Conservation (phyloP, 148 eudicot species). For the Talinum fruticosum region DNA sequence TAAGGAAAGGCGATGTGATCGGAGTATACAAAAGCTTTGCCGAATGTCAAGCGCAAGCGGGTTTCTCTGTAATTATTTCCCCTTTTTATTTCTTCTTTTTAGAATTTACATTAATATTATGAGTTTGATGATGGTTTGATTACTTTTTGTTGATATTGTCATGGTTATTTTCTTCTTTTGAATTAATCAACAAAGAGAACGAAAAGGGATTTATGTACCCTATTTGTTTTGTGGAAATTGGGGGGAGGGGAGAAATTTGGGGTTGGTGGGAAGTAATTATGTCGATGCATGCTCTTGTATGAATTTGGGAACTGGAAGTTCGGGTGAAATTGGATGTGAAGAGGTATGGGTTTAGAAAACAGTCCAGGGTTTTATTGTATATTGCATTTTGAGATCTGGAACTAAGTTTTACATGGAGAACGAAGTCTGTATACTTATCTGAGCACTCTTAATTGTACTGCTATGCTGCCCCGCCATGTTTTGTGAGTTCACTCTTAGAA, state of each 20-base stretch:
- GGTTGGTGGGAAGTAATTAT: neutral
- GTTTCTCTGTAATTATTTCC: slow-evolving; percentile 44
- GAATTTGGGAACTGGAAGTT: neutral
- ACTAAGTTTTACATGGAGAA: neutral
- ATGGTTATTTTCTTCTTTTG: neutral
- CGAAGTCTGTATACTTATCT: neutral
- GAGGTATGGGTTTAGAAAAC: neutral
- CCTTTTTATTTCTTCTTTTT: neutral
- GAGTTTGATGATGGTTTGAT: neutral
- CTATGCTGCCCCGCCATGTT: neutral
- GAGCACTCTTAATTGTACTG: neutral
- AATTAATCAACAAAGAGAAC: neutral
- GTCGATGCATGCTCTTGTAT: neutral
- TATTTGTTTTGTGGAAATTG: neutral
- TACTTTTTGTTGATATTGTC: neutral
- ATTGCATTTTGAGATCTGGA: neutral
- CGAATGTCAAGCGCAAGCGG: slow-evolving; percentile 69
- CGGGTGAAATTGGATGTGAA: neutral
- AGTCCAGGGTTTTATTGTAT: neutral
- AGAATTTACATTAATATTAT: neutral
- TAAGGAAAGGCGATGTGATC: slow-evolving; percentile 59
- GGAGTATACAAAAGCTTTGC: slow-evolving; percentile 58
- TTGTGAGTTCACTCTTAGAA: neutral
- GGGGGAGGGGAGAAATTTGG: neutral
- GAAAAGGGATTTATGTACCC: neutral